Percentiles rank a stretch among this genome's conserved stretches.
phyloP scores from a whole-genome alignment of 345 rosid genomes.

The Salix caprea region DNA sequence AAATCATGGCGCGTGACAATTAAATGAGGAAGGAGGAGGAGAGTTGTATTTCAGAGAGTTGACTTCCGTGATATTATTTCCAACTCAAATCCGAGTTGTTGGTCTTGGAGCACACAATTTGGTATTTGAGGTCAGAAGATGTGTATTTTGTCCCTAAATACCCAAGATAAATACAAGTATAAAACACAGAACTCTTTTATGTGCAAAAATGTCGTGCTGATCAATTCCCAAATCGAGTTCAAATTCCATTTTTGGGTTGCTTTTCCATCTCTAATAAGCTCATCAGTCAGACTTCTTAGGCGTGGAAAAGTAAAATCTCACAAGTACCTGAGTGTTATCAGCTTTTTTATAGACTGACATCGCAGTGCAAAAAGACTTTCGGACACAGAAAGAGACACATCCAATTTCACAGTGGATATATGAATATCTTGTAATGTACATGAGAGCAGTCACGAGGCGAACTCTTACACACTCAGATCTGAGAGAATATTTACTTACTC shows the following conservation, averaged over 20 bases:
- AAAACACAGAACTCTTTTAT: not conserved
- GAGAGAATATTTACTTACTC: conserved; percentile 39
- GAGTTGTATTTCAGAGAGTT: not conserved
- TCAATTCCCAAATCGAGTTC: conserved; percentile 6
- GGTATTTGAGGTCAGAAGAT: too few relatives aligned
- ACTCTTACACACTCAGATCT: conserved; percentile 24
- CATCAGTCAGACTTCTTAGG: conserved; percentile 3
- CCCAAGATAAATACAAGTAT: not conserved
- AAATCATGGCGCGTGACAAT: not conserved
- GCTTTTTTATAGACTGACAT: conserved; percentile 1
- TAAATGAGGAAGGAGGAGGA: too few relatives aligned
- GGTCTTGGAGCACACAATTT: too few relatives aligned
- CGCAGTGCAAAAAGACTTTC: conserved; percentile 5
- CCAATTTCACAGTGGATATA: conserved; percentile 31
- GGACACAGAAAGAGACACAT: conserved; percentile 10
- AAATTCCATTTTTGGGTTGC: not conserved
- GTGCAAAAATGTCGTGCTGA: not conserved
- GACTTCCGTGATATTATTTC: not conserved
- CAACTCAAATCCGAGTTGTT: not conserved
- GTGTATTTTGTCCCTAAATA: too few relatives aligned
- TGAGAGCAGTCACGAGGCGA: conserved; percentile 40
- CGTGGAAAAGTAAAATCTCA: not conserved
- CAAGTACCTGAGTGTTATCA: not conserved
- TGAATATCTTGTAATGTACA: conserved; percentile 10
- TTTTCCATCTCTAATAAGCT: not conserved